Percentiles rank a stretch among this genome's conserved stretches.
phyloP scores from a whole-genome alignment of 1,139 yeast species.

The Hyphopichia buzzinii region DNA sequence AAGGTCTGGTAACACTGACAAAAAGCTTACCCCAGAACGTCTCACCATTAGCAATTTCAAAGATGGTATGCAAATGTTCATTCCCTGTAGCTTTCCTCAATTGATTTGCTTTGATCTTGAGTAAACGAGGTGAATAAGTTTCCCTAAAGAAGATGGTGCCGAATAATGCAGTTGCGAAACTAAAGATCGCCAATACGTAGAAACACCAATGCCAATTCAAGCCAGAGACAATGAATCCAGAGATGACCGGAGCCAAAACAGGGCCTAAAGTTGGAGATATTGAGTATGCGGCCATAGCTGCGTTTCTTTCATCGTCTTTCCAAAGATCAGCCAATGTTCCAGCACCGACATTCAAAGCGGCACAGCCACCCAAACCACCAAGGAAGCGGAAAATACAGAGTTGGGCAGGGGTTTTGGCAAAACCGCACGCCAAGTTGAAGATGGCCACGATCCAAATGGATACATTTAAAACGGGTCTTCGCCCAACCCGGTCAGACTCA shows the following conservation, averaged over 20 bases:
- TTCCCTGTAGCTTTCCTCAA: conserved; percentile 55
- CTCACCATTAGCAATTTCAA: conserved; percentile 45
- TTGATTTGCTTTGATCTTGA: conserved; percentile 44
- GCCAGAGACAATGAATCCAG: conserved; percentile 24
- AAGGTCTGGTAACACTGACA: conserved; percentile 50
- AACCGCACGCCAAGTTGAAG: conserved; percentile 60
- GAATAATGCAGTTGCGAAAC: conserved; percentile 43
- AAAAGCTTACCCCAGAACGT: conserved; percentile 28
- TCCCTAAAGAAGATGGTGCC: conserved; percentile 50
- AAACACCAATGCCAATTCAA: conserved; percentile 60
- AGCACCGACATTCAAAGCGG: conserved; percentile 69
- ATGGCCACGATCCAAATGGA: conserved; percentile 50
- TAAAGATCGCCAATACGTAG: conserved; percentile 56
- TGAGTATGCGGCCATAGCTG: conserved; percentile 60
- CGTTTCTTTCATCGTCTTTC: conserved; percentile 48
- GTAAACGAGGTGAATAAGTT: conserved; percentile 57
- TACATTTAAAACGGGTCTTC: conserved; percentile 48
- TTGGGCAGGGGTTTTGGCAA: conserved; percentile 51
- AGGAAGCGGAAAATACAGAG: conserved; percentile 57
- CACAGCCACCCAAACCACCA: conserved; percentile 66
- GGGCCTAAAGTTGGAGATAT: conserved; percentile 53
- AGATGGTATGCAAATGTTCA: conserved; percentile 53
- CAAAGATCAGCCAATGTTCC: conserved; percentile 67
- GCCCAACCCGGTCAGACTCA: conserved; percentile 51
- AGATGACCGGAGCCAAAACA: conserved; percentile 33